Conservation (phyloP, 257 asterid genomes). For the Orobanche coerulescens region DNA sequence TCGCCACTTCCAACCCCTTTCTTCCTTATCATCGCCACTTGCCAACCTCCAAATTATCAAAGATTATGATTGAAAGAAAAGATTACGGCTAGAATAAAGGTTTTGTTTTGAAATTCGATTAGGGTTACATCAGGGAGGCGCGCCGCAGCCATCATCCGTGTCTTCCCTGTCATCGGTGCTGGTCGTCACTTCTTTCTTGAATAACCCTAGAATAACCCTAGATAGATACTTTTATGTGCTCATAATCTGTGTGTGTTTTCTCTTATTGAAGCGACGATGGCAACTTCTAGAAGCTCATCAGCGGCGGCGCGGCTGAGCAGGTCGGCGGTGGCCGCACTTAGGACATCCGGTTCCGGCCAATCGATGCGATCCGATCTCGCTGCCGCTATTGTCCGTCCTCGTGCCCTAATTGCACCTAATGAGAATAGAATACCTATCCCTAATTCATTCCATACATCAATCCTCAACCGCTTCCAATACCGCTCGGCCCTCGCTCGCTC, state of each 20-base stretch:
- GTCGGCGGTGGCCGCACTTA: not conserved
- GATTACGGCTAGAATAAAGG: too few species aligned
- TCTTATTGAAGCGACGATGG: not conserved
- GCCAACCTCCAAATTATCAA: too few species aligned
- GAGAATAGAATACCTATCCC: not conserved
- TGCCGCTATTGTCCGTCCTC: not conserved
- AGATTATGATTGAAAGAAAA: too few species aligned
- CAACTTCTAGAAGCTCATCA: not conserved
- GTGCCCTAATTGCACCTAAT: not conserved
- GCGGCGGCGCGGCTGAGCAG: constrained; percentile 1
- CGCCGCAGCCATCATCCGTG: too few species aligned
- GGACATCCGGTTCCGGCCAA: not conserved
- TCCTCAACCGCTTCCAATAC: not conserved
- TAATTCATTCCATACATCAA: not conserved
- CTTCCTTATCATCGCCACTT: too few species aligned
- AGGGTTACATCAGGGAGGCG: too few species aligned
- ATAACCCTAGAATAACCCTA: too few species aligned
- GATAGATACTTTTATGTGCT: not conserved
- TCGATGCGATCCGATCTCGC: not conserved
- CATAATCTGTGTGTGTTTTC: too few species aligned
- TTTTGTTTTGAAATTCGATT: too few species aligned
- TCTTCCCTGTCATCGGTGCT: too few species aligned
- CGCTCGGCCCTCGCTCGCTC: not conserved
- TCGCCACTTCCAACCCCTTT: too few species aligned
- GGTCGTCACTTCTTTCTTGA: too few species aligned